Evolutionary conservation across 768 basidiomycete genomes (phyloP).

Genomic region (Lyophyllum shimeji): DNA sequence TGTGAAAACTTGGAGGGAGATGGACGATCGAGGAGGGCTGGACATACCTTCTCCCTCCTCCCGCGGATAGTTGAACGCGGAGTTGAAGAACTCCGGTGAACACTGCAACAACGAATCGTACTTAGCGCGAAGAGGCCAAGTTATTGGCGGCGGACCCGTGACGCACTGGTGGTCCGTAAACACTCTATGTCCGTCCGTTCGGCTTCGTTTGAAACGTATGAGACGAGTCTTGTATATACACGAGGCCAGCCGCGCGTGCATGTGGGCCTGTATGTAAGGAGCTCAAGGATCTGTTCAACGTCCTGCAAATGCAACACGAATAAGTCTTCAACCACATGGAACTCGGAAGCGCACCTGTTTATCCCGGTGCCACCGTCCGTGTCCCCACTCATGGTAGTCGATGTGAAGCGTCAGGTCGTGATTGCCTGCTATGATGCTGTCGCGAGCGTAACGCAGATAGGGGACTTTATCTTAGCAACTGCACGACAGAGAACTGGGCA

Average conservation of each 20-base stretch:
- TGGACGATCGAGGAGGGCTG: not conserved
- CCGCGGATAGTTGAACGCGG: constrained; percentile 53
- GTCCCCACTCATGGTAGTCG: constrained; percentile 39
- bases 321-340: not conserved
- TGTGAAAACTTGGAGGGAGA: not conserved
- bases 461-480: too few relatives aligned
- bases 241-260: constrained; percentile 40
- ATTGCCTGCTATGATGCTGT: constrained; percentile 64
- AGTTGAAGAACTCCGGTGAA: constrained; percentile 45
- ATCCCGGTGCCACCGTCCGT: constrained; percentile 24
- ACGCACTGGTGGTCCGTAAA: constrained; percentile 69
- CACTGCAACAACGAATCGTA: constrained; percentile 23
- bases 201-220: constrained; percentile 37
- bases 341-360: constrained; percentile 27
- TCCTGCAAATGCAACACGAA: not conserved
- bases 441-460: not conserved
- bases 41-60: constrained; percentile 33
- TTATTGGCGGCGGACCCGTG: not conserved
- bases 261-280: constrained; percentile 33
- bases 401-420: constrained; percentile 54
- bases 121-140: too few relatives aligned
- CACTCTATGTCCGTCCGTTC: constrained; percentile 50
- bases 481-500: not conserved
- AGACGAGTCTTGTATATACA: constrained; percentile 56
- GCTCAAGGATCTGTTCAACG: constrained; percentile 23